phyloP scores from a whole-genome alignment of 2,329 filamentous ascomycete genomes.

The Phoma sp. region DNA sequence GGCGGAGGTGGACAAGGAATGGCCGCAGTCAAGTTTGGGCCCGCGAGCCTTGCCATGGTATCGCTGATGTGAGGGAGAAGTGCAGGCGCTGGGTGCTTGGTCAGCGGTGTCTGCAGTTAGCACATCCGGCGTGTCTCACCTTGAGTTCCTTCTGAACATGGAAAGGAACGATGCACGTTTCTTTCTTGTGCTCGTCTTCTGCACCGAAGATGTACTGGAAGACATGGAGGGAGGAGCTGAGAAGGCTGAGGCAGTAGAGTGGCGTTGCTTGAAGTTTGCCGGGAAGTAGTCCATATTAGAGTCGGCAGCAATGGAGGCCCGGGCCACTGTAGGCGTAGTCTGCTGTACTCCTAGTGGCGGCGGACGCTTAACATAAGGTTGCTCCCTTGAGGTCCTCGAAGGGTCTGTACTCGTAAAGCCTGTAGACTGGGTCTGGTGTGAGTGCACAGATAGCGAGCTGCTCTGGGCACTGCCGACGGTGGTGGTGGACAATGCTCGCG shows the following conservation, averaged over 20 bases:
- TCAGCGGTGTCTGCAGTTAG: slow-evolving; percentile 20
- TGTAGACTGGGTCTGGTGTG: slow-evolving; percentile 45
- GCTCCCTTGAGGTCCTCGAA: slow-evolving; percentile 43
- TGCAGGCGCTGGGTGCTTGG: slow-evolving; percentile 28
- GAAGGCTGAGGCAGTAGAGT: slow-evolving; percentile 29
- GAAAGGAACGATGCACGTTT: slow-evolving; percentile 40
- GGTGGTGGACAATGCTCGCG: slow-evolving; percentile 39
- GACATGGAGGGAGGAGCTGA: slow-evolving; percentile 29
- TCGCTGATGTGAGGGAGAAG: slow-evolving; percentile 33
- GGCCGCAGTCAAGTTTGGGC: slow-evolving; percentile 40
- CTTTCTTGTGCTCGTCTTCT: slow-evolving; percentile 25
- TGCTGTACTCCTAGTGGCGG: slow-evolving; percentile 15
- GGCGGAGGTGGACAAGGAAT: slow-evolving; percentile 35
- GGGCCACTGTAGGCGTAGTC: slow-evolving; percentile 24
- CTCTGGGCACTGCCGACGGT: slow-evolving; percentile 39
- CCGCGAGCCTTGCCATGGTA: slow-evolving; percentile 32
- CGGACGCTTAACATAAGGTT: slow-evolving; percentile 25
- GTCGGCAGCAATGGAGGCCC: slow-evolving; percentile 28
- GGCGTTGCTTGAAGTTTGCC: slow-evolving; percentile 24
- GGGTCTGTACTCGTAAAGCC: slow-evolving; percentile 33
- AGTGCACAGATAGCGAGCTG: slow-evolving; percentile 44
- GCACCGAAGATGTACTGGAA: slow-evolving; percentile 31
- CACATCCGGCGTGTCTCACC: slow-evolving; percentile 22
- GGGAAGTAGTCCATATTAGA: slow-evolving; percentile 24
- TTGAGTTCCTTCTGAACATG: slow-evolving; percentile 41